Evolutionary conservation across 345 rosid genomes (phyloP).

Genomic region (Erodium maritimum): DNA sequence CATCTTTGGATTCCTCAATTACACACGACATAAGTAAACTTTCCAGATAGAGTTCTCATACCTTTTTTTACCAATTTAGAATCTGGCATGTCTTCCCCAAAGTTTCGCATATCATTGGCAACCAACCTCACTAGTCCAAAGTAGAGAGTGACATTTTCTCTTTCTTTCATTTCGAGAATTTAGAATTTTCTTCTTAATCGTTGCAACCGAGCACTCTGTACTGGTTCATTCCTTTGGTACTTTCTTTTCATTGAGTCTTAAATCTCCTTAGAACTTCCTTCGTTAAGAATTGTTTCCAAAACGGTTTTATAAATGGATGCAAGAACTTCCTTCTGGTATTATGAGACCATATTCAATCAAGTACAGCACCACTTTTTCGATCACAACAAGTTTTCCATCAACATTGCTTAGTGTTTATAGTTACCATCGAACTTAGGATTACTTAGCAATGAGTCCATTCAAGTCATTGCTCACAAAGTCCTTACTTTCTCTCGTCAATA

Average conservation of each 20-base stretch:
- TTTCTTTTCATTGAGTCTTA: neutral
- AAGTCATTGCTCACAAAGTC: neutral
- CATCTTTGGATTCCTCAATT: neutral
- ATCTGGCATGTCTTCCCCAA: constrained; percentile 2
- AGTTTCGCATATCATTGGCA: too few relatives aligned
- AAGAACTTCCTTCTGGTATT: constrained; percentile 2
- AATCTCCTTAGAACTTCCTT: constrained; percentile 1
- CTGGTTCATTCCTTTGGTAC: neutral
- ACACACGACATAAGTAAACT: neutral
- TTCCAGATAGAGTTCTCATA: neutral
- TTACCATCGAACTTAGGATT: constrained; percentile 1
- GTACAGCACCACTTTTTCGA: neutral
- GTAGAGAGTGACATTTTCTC: neutral
- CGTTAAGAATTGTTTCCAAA: constrained; percentile 2
- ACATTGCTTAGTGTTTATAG: neutral
- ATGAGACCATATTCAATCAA: neutral
- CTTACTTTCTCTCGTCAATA: too few relatives aligned
- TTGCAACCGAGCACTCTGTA: too few relatives aligned
- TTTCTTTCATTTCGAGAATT: neutral
- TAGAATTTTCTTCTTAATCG: neutral
- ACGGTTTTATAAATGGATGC: neutral
- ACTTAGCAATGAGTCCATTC: too few relatives aligned
- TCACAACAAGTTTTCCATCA: constrained; percentile 1
- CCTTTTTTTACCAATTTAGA: neutral
- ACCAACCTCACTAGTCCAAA: neutral